phyloP scores from a whole-genome alignment of 805 yeast species.

The Hanseniaspora guilliermondii region DNA sequence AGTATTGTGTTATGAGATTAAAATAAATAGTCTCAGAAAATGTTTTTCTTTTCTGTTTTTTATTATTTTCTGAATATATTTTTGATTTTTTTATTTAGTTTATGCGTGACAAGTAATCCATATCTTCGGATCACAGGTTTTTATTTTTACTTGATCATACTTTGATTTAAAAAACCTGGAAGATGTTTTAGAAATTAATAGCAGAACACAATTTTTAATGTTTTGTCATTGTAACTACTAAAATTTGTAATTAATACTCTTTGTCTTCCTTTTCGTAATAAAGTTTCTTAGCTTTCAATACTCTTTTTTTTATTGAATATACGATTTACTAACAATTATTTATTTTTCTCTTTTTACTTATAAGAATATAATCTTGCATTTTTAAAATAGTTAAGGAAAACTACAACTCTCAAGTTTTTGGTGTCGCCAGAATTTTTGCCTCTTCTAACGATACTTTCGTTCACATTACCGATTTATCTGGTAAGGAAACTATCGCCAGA shows the following conservation, averaged over 20 bases:
- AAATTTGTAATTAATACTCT: constrained; percentile 1
- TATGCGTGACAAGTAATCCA: not conserved
- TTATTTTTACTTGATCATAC: not conserved
- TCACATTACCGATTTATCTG: constrained; percentile 97
- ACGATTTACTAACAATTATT: constrained; percentile 15
- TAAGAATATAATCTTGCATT: constrained; percentile 17
- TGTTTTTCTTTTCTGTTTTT: not conserved
- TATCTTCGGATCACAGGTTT: not conserved
- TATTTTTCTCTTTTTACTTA: not conserved
- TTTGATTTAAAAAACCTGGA: not conserved
- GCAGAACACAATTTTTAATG: too few species aligned
- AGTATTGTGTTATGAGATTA: not conserved
- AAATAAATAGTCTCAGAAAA: not conserved
- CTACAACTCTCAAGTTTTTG: constrained; percentile 97
- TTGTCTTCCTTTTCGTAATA: constrained; percentile 9
- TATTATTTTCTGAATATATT: not conserved
- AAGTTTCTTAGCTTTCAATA: not conserved
- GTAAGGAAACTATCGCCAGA: constrained; percentile 99
- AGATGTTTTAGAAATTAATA: not conserved
- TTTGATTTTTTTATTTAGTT: not conserved
- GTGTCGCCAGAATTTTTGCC: constrained; percentile 99
- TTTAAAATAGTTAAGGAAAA: constrained; percentile 36
- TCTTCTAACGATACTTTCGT: constrained; percentile 99
- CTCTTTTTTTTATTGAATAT: not conserved
- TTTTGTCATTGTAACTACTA: not conserved